Evolutionary conservation across 2,329 filamentous ascomycete genomes (phyloP), one percentile per base, ranked within the genome.

Genomic region (Fusarium nisikadoi): DNA sequence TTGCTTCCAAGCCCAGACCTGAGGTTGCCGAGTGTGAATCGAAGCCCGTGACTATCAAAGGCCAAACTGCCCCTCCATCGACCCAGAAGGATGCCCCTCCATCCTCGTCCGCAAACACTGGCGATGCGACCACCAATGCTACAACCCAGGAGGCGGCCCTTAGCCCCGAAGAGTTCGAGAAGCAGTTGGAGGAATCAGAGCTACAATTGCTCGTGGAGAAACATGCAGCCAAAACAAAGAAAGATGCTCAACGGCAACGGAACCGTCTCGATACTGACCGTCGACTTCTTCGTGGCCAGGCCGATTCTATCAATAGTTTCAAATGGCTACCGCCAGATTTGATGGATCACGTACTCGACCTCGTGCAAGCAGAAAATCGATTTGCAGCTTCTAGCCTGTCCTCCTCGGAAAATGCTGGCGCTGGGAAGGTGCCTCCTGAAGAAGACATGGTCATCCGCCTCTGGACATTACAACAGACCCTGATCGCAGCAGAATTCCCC

Each of bases 201-300:
- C 85, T 99, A 41, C 95, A 98, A 80, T 83, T 93, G 27, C 84
- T 98, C 10, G 92, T 98, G 20, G 95, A 98, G 71, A 96, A 94
- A 78, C 85, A 95, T 81, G 91, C 92, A 0, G 84, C 88, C 43
- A 97, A 95, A 81, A 91, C 92, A 68, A 92, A 92, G 75, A 91
- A 92, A 76, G 95, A 98, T 81, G 91, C 92, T 20, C 85, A 88
- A 71, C 91, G 95, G 25, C 94, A 97, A 79, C 90, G 91, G 68
- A 85, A 88, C 27, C 92, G 93, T 74, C 86, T 97, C 36, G 93
- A 97, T 78, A 97, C 94, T 10, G 96, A 98, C 79, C 90, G 92
- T 62, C 91, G 95, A 54, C 83, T 98, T 31, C 87, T 98, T 70
- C 91, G 95, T 69, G 85, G 89, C 62, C 94, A 97, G 81, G 91